Evolutionary conservation across 2,329 filamentous ascomycete genomes (phyloP).

Genomic region (Neoarthrinium moseri): DNA sequence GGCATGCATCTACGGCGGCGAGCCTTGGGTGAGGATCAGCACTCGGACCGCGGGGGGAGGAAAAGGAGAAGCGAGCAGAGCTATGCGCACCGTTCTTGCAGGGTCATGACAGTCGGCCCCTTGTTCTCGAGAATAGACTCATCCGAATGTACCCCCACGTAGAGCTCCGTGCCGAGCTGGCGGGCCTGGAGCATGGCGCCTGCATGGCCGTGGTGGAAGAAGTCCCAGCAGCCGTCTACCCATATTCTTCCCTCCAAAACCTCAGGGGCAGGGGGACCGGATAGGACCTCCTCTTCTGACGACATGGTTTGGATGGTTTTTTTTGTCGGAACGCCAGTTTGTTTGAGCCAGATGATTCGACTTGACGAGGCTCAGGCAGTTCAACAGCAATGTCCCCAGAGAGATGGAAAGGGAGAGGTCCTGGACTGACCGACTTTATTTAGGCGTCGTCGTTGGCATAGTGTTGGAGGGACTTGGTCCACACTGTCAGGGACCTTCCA

Average conservation of each 20-base stretch:
- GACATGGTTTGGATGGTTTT: too few species aligned
- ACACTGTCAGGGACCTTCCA: not conserved
- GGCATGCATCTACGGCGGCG: slow-evolving; percentile 88
- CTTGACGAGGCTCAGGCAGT: too few species aligned
- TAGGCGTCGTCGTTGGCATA: not conserved
- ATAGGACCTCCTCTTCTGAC: slow-evolving; percentile 11
- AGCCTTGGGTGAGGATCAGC: slow-evolving; percentile 51
- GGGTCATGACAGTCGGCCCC: slow-evolving; percentile 94
- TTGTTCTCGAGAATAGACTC: slow-evolving; percentile 96
- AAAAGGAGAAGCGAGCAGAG: slow-evolving; percentile 12
- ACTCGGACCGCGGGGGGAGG: slow-evolving; percentile 15
- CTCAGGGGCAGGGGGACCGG: slow-evolving; percentile 45
- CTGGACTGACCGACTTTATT: not conserved
- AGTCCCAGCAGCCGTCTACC: slow-evolving; percentile 99
- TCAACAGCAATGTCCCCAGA: too few species aligned
- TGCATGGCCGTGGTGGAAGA: slow-evolving; percentile 97
- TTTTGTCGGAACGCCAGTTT: too few species aligned
- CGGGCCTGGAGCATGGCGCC: slow-evolving; percentile 96
- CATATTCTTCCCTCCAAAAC: slow-evolving; percentile 76
- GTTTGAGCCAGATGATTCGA: too few species aligned
- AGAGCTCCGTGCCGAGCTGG: slow-evolving; percentile 82
- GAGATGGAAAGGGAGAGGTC: too few species aligned
- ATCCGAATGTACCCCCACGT: slow-evolving; percentile 93
- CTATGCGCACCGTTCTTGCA: slow-evolving; percentile 70
- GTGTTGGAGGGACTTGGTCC: not conserved